These are phyloP conservation scores for Rhodotorula diobovata DNA, from an alignment of 768 basidiomycete species.

Conservation along the genomic window DNA sequence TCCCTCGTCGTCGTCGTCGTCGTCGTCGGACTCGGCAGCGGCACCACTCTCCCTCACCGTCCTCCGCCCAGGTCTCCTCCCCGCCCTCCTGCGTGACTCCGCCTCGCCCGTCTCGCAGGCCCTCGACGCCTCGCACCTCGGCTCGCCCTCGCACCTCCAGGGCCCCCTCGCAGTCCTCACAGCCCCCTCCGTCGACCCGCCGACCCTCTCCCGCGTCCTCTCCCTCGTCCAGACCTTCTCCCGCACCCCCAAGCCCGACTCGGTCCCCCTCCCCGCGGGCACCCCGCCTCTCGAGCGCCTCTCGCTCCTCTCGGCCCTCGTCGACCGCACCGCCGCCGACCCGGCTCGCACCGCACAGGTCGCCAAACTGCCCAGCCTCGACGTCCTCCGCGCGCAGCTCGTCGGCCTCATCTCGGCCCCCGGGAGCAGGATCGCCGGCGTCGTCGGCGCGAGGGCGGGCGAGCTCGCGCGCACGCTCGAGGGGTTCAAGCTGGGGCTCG, in stretches of 20 bases:
- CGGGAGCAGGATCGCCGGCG: constrained; percentile 65
- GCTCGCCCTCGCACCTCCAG: constrained; percentile 56
- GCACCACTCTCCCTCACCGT: constrained; percentile 56
- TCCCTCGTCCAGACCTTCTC: constrained; percentile 55
- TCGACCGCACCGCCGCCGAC: constrained; percentile 70
- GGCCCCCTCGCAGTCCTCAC: constrained; percentile 65
- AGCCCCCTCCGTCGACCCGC: constrained; percentile 65
- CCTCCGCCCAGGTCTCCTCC: constrained; percentile 72
- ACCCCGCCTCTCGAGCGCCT: constrained; percentile 63
- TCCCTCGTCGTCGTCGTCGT: constrained; percentile 57
- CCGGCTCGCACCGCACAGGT: constrained; percentile 57
- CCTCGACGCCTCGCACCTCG: constrained; percentile 58
- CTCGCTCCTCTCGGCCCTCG: constrained; percentile 50
- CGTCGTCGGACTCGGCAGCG: constrained; percentile 63
- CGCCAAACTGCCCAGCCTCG: constrained; percentile 69
- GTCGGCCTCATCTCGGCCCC: constrained; percentile 77
- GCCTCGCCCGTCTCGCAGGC: constrained; percentile 46
- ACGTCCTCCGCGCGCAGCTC: constrained; percentile 71
- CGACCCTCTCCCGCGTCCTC: constrained; percentile 64
- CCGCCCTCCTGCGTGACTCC: constrained; percentile 56
- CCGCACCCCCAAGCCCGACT: constrained; percentile 46
- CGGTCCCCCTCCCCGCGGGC: constrained; percentile 48
- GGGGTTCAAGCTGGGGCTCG: constrained; percentile 65
- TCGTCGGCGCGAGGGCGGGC: constrained; percentile 51
- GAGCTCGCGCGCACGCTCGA: constrained; percentile 69